Evolutionary conservation across 768 basidiomycete species (phyloP).

Genomic region (Suillus fuscotomentosus): DNA sequence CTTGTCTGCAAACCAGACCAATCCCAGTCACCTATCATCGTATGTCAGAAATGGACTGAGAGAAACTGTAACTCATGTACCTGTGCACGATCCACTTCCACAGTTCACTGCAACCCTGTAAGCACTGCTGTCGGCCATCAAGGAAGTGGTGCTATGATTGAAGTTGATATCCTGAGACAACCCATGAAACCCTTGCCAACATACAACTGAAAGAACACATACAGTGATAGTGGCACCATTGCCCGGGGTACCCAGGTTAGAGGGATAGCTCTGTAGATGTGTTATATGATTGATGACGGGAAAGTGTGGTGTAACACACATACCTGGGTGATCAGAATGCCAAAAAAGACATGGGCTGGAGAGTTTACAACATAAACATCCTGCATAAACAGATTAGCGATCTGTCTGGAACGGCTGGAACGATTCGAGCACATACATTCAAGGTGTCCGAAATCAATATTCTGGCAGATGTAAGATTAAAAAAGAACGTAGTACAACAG

Average conservation of each 20-base stretch:
- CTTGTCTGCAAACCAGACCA: conserved; percentile 44
- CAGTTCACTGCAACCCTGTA: conserved; percentile 54
- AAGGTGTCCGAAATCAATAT: conserved; percentile 41
- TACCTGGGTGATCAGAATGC: conserved; percentile 61
- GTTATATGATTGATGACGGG: neutral
- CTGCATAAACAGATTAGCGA: conserved; percentile 15
- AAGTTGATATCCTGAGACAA: conserved; percentile 48
- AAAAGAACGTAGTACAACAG: neutral
- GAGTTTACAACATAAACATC: conserved; percentile 39
- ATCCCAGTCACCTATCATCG: conserved; percentile 45
- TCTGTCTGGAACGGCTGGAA: neutral
- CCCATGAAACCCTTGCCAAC: neutral
- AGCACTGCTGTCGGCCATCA: conserved; percentile 43
- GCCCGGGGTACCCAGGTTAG: conserved; percentile 50
- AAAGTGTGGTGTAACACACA: neutral
- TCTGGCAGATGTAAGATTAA: conserved; percentile 19
- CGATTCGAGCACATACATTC: conserved; percentile 21
- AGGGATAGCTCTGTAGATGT: conserved; percentile 51
- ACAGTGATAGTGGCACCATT: conserved; percentile 59
- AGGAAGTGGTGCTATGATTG: conserved; percentile 34
- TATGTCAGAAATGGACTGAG: neutral
- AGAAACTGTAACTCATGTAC: conserved; percentile 24
- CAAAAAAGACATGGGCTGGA: conserved; percentile 44
- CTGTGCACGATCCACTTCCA: conserved; percentile 48
- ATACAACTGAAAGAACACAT: conserved; percentile 15